Percentiles rank a stretch among this genome's conserved stretches.
These are phyloP conservation scores for Cryptococcus jaspeensis DNA, from an alignment of 1,284 basidiomycete species.

Conservation along the genomic window DNA sequence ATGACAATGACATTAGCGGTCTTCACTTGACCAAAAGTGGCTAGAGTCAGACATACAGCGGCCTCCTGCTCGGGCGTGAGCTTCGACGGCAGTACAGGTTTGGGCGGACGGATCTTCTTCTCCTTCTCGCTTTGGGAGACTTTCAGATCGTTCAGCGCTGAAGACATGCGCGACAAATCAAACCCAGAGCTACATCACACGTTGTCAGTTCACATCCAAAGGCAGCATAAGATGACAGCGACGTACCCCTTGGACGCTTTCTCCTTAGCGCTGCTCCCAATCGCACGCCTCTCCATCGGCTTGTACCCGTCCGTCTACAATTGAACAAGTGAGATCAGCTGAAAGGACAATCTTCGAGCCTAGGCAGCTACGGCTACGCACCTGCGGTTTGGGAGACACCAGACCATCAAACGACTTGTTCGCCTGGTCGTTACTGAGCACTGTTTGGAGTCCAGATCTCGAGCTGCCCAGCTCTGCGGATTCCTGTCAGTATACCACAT, in stretches of 20 bases:
- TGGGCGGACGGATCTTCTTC: slow-evolving; percentile 12
- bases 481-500: too few species aligned
- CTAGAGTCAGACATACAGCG: slow-evolving; percentile 19
- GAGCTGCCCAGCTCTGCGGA: too few species aligned
- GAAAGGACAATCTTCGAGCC: too few species aligned
- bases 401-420: neutral
- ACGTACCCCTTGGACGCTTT: slow-evolving; percentile 5
- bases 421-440: slow-evolving; percentile 1
- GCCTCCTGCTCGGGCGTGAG: slow-evolving; percentile 23
- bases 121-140: slow-evolving; percentile 9
- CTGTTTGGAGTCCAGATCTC: neutral
- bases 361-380: too few species aligned
- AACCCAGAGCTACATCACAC: neutral
- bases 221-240: neutral
- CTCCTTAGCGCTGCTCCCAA: slow-evolving; percentile 2
- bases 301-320: neutral
- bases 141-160: neutral
- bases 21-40: too few species aligned
- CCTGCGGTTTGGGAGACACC: neutral
- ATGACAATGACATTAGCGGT: neutral
- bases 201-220: neutral
- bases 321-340: too few species aligned
- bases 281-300: neutral
- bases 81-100: slow-evolving; percentile 19
- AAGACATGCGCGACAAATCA: neutral